Evolutionary conservation across 352 stramenopile genomes (phyloP).

Genomic region (Phytopythium chamaehyphon): DNA sequence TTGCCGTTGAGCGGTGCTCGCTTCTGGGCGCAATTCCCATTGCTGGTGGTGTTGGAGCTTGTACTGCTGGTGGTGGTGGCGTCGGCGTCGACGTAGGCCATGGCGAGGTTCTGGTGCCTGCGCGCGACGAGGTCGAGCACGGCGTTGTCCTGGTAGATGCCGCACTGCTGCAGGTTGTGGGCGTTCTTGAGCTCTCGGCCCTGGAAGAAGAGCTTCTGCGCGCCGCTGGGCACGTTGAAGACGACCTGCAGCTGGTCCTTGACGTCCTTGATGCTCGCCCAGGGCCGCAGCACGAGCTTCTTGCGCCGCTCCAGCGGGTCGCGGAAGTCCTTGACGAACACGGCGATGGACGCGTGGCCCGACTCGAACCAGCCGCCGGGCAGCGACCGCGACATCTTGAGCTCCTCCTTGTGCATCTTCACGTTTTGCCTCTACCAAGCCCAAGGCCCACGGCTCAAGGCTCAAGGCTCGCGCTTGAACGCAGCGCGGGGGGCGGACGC

Average conservation of each 20-base stretch:
- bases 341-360: conserved; percentile 58
- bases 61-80: conserved; percentile 9
- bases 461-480: too few relatives aligned
- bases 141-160: conserved; percentile 80
- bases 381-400: conserved; percentile 66
- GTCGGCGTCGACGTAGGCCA: conserved; percentile 32
- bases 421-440: too few relatives aligned
- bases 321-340: conserved; percentile 79
- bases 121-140: conserved; percentile 76
- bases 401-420: conserved; percentile 38
- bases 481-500: too few relatives aligned
- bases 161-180: conserved; percentile 79
- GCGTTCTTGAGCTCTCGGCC: conserved; percentile 79
- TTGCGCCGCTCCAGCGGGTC: conserved; percentile 78
- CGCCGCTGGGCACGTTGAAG: conserved; percentile 73
- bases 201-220: conserved; percentile 81
- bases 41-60: conserved; percentile 3
- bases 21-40: background rate
- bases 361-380: conserved; percentile 74
- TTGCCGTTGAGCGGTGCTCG: conserved; percentile 7
- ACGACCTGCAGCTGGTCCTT: conserved; percentile 84
- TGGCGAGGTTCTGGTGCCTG: conserved; percentile 47
- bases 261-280: conserved; percentile 81
- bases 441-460: too few relatives aligned
- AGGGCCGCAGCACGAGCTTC: conserved; percentile 75